These are phyloP conservation scores for Aspergillus ostianus DNA, from an alignment of 495 filamentous ascomycete species.

Conservation along the genomic window DNA sequence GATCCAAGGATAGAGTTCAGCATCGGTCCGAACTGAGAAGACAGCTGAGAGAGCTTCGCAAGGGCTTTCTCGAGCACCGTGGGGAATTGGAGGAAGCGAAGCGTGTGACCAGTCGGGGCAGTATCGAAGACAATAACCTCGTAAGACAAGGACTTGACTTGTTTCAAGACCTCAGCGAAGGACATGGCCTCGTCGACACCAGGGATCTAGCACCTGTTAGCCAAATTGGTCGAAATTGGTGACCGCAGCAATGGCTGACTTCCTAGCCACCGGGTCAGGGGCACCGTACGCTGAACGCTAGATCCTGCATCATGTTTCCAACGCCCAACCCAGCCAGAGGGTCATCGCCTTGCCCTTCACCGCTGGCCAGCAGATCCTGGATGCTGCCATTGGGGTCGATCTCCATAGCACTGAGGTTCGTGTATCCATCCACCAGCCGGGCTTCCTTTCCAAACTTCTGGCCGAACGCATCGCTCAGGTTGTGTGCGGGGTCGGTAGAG, in stretches of 20 bases:
- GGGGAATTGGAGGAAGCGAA: constrained; percentile 98
- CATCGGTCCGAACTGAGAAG: constrained; percentile 91
- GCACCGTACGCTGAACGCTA: constrained; percentile 61
- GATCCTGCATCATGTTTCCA: constrained; percentile 73
- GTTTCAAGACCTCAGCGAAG: constrained; percentile 97
- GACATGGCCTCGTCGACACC: constrained; percentile 99
- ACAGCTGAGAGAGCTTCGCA: constrained; percentile 92
- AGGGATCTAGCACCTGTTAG: constrained; percentile 64
- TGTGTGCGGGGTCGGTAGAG: constrained; percentile 98
- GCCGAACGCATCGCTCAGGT: constrained; percentile 95
- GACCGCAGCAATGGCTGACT: constrained; percentile 20
- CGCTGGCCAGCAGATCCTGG: constrained; percentile 83
- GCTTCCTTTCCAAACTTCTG: constrained; percentile 99
- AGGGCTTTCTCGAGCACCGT: constrained; percentile 98
- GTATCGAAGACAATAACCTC: constrained; percentile 99
- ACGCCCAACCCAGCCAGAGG: constrained; percentile 64
- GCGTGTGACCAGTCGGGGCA: constrained; percentile 96
- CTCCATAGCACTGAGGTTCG: constrained; percentile 97
- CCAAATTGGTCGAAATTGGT: background rate
- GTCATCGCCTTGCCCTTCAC: constrained; percentile 70
- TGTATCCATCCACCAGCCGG: constrained; percentile 84
- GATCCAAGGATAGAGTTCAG: constrained; percentile 87
- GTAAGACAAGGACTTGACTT: constrained; percentile 99
- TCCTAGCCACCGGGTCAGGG: background rate
- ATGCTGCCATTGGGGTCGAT: constrained; percentile 99